Base-by-base conservation (phyloP, 2,329 filamentous ascomycete species). In the Colletotrichum aenigma region DNA sequence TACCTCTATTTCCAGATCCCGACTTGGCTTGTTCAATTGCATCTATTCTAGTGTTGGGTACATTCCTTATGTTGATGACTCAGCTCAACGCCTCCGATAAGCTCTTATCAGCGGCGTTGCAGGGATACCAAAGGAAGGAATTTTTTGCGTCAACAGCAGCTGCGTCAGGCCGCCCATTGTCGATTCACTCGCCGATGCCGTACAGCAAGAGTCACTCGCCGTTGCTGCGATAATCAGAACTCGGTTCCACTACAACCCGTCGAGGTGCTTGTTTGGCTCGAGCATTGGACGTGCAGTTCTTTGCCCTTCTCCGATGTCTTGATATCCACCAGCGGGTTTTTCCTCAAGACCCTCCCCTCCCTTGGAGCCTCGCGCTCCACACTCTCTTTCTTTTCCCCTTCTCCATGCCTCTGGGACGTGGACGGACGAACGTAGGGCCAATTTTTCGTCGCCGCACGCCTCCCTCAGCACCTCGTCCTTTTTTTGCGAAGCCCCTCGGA, bases 311-410 rank as follows among this genome's bases (percentile, higher is more conserved):
- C 64, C 56, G 26, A 75, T 68, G 73, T 75, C 38, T 73, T 75
- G 70, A 75, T 75, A 75, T 75, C 73, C 73, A 75, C 73, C 68
- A 12, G 43, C 43, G 43, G 32, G 21, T 36, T 62, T 36, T 62
- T 66, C 34, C 9, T 7, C 43, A n/a, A 48, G 43, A 21, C 16
- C 26, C 58, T 56, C 32, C n/a, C 10, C 28, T 21, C 58, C 30
- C 32, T 38, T 64, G n/a, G 70, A 73, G 70, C 64, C 28, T 75
- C 43, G 58, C 16, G 64, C 73, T 75, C 73, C 64, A 58, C 73
- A 73, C 73, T 36, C 48, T 75, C 73, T 28, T 68, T 68, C 58
- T 64, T 48, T 48, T 48, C 43, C 18, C n/a, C 70, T 26, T 16
- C 73, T 68, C 48, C 56, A 75, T 75, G 73, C 68, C 61, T 66